phyloP scores from a whole-genome alignment of 2,329 filamentous ascomycete genomes.

The Hymenoscyphus salicellus region DNA sequence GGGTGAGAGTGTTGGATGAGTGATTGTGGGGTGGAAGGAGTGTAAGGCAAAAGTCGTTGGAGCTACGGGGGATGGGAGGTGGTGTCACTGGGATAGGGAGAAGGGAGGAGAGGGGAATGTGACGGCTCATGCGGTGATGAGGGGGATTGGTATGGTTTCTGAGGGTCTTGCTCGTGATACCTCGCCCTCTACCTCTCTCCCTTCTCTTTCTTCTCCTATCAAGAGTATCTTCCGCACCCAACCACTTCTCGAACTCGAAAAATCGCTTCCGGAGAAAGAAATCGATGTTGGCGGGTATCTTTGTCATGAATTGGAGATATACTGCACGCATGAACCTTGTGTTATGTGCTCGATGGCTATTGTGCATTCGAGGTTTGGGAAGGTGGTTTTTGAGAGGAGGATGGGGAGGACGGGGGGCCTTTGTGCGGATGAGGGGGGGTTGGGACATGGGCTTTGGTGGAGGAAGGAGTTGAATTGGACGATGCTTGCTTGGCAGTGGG shows the following conservation, averaged over 20 bases:
- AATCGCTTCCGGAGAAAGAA: constrained; percentile 56
- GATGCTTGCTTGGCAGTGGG: constrained; percentile 68
- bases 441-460: constrained; percentile 68
- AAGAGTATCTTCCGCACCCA: constrained; percentile 60
- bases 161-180: constrained; percentile 45
- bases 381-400: constrained; percentile 74
- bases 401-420: constrained; percentile 82
- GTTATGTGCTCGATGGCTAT: constrained; percentile 97
- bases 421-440: constrained; percentile 66
- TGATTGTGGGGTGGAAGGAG: constrained; percentile 60
- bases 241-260: constrained; percentile 67
- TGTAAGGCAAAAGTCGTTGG: constrained; percentile 52
- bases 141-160: constrained; percentile 80
- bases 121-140: constrained; percentile 73
- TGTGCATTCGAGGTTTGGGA: constrained; percentile 86
- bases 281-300: constrained; percentile 75
- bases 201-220: constrained; percentile 28
- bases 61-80: constrained; percentile 74
- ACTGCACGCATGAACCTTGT: constrained; percentile 93
- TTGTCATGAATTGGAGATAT: constrained; percentile 89
- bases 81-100: constrained; percentile 51
- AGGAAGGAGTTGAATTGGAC: constrained; percentile 82
- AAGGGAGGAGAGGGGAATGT: constrained; percentile 63
- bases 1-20: constrained; percentile 72
- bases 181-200: constrained; percentile 6